phyloP scores from a whole-genome alignment of 192 early-diverging fungal species.

The Linnemannia exigua region DNA sequence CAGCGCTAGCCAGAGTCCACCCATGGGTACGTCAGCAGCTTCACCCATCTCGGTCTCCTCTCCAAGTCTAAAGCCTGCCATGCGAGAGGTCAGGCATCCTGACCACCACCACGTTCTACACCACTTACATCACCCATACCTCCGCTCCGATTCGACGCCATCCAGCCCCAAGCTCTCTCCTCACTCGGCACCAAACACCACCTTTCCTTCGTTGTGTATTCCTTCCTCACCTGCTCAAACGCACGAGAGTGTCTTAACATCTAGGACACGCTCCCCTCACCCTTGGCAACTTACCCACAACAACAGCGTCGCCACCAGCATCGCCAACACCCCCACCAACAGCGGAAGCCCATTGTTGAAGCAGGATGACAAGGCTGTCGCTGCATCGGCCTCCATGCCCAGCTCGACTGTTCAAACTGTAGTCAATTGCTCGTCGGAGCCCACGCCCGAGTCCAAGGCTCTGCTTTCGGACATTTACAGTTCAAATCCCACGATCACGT shows the following conservation, averaged over 20 bases:
- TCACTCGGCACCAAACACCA: conserved; percentile 13
- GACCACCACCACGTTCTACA: conserved; percentile 55
- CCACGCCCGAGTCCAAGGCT: conserved; percentile 38
- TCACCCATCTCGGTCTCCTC: conserved; percentile 36
- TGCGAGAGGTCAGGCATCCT: conserved; percentile 54
- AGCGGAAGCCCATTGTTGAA: conserved; percentile 36
- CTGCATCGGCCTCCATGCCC: neutral
- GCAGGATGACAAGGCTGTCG: conserved; percentile 23
- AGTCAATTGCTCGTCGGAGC: conserved; percentile 49
- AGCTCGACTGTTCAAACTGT: neutral
- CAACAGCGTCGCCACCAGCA: conserved; percentile 48
- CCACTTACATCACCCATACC: conserved; percentile 52
- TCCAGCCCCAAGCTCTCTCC: conserved; percentile 42
- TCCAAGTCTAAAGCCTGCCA: conserved; percentile 17
- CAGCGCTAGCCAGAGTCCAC: conserved; percentile 31
- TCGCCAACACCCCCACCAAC: conserved; percentile 38
- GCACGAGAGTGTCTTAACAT: conserved; percentile 39
- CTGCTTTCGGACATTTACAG: conserved; percentile 52
- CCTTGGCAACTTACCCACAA: conserved; percentile 36
- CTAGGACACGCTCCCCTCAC: conserved; percentile 38
- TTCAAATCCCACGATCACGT: conserved; percentile 51
- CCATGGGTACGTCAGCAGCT: conserved; percentile 13
- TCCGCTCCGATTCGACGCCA: conserved; percentile 44
- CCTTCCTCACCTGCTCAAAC: conserved; percentile 49
- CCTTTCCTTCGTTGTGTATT: conserved; percentile 48